These are phyloP conservation scores for Raddia distichophylla DNA, from an alignment of 176 grass and related monocot genomes.

Conservation along the genomic window DNA sequence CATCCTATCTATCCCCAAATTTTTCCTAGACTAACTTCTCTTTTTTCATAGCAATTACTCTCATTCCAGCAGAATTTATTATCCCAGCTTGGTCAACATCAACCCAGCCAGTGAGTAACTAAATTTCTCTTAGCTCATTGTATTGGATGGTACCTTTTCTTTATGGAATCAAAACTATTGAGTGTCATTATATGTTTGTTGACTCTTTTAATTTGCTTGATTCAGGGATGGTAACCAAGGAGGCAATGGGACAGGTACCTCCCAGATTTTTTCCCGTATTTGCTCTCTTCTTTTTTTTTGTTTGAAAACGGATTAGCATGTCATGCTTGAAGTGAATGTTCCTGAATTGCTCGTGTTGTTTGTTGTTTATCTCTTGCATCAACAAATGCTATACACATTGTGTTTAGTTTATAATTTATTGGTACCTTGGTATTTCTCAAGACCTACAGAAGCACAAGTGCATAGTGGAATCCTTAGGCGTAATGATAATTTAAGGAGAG, in stretches of 20 bases:
- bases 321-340: constrained; percentile 27
- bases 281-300: constrained; percentile 3
- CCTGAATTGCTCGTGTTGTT: constrained; percentile 23
- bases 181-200: constrained; percentile 21
- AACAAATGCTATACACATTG: neutral
- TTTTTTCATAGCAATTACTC: constrained; percentile 73
- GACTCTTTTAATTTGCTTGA: constrained; percentile 41
- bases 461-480: no score
- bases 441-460: neutral
- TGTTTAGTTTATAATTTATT: constrained; percentile 26
- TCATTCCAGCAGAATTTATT: constrained; percentile 77
- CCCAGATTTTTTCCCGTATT: neutral
- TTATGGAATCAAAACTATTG: constrained; percentile 15
- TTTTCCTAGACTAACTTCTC: constrained; percentile 7
- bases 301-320: neutral
- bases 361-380: neutral
- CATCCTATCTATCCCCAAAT: neutral
- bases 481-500: no score
- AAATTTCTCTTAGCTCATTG: constrained; percentile 8
- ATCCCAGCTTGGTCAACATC: constrained; percentile 65
- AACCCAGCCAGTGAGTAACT: constrained; percentile 75
- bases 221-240: constrained; percentile 75
- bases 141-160: neutral
- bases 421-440: constrained; percentile 24
- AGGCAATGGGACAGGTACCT: constrained; percentile 63